phyloP scores from a whole-genome alignment of 306 rosid species.

The Acacia crassicarpa region DNA sequence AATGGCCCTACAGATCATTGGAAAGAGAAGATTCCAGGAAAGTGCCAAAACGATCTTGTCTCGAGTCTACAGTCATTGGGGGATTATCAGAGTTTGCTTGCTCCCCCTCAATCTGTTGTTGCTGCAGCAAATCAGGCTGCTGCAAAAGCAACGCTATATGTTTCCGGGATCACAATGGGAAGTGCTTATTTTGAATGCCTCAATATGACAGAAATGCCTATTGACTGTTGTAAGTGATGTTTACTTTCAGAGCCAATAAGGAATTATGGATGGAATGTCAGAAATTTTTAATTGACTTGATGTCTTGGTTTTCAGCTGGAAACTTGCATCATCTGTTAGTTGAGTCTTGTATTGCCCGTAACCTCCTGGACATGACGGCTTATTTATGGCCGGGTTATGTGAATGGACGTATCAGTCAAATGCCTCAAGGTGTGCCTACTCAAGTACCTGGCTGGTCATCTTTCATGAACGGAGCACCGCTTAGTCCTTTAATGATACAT shows the following conservation, averaged over 20 bases:
- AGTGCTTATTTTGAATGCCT: slow-evolving; percentile 79
- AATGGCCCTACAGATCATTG: slow-evolving; percentile 46
- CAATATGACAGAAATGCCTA: slow-evolving; percentile 67
- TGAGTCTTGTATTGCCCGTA: slow-evolving; percentile 77
- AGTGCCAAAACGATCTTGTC: slow-evolving; percentile 59
- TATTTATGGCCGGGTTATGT: slow-evolving; percentile 76
- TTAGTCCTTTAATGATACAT: slow-evolving; percentile 46
- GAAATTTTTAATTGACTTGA: slow-evolving; percentile 4
- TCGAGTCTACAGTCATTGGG: slow-evolving; percentile 84
- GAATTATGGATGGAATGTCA: not conserved
- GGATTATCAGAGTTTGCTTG: slow-evolving; percentile 77
- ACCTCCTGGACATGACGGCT: slow-evolving; percentile 73
- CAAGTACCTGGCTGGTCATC: slow-evolving; percentile 67
- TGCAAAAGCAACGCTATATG: slow-evolving; percentile 80
- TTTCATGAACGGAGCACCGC: slow-evolving; percentile 58
- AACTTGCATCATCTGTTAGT: slow-evolving; percentile 70
- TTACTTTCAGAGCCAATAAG: slow-evolving; percentile 21
- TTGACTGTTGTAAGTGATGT: slow-evolving; percentile 69
- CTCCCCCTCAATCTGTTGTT: slow-evolving; percentile 72
- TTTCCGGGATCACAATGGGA: slow-evolving; percentile 71
- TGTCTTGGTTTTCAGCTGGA: slow-evolving; percentile 52
- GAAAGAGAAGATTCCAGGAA: slow-evolving; percentile 66
- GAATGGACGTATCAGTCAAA: slow-evolving; percentile 54
- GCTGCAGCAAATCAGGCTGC: slow-evolving; percentile 92
- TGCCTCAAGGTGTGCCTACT: slow-evolving; percentile 53